Conservation (phyloP, 345 rosid species). For the Lenwebbia sp. region DNA sequence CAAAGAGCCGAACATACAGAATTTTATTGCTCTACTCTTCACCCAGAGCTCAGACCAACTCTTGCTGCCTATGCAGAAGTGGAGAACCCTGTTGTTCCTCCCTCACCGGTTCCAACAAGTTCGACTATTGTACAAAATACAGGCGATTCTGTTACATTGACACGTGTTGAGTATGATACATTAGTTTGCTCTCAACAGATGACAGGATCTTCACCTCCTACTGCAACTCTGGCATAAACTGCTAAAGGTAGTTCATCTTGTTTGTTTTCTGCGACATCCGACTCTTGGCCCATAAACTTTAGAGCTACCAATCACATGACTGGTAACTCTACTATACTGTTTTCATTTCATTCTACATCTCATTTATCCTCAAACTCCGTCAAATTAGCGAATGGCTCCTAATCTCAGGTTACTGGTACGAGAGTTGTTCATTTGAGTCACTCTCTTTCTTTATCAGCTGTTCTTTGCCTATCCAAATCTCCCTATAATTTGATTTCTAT, state of each 20-base stretch:
- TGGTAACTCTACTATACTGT: not conserved
- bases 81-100: too few species aligned
- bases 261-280: accelerated
- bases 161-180: too few species aligned
- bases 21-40: not conserved
- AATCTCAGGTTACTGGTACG: not conserved
- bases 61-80: not conserved
- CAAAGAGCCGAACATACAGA: not conserved
- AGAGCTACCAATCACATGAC: not conserved
- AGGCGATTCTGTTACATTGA: too few species aligned
- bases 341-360: not conserved
- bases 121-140: too few species aligned
- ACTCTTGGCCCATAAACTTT: not conserved
- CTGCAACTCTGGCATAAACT: too few species aligned
- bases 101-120: too few species aligned
- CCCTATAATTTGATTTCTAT: not conserved
- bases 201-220: too few species aligned
- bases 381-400: not conserved
- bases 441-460: not conserved
- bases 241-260: too few species aligned
- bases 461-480: not conserved
- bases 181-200: too few species aligned
- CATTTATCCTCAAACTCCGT: not conserved
- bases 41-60: not conserved
- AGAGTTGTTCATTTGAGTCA: not conserved